Conservation (phyloP, 1,284 basidiomycete genomes). For the Schizophyllum amplum region DNA sequence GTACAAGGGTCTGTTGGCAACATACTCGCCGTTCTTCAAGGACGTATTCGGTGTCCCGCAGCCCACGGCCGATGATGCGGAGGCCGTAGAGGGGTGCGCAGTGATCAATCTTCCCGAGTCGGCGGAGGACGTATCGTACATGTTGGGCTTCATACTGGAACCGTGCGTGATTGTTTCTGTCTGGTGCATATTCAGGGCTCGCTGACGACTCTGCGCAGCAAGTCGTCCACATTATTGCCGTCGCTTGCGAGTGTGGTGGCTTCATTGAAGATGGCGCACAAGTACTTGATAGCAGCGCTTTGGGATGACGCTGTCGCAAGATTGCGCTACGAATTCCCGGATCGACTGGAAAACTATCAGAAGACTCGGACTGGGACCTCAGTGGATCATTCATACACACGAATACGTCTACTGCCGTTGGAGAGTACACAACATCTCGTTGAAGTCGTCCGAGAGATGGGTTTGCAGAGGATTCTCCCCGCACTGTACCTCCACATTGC, state of each 20-base stretch:
- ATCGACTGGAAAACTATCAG: background rate
- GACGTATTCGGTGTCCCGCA: conserved; percentile 11
- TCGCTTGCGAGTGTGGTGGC: background rate
- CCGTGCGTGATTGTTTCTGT: background rate
- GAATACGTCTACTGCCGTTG: background rate
- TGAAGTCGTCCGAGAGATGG: background rate
- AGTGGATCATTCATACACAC: background rate
- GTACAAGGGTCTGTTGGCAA: conserved; percentile 11
- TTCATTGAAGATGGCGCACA: conserved; percentile 1
- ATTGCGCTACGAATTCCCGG: background rate
- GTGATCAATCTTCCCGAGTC: conserved; percentile 10
- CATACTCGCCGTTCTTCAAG: conserved; percentile 11
- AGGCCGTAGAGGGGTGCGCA: conserved; percentile 13
- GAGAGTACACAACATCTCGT: background rate
- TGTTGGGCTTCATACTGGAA: conserved; percentile 5
- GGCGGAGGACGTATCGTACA: conserved; percentile 7
- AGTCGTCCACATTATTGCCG: background rate
- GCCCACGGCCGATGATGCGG: conserved; percentile 2
- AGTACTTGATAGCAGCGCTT: conserved; percentile 3
- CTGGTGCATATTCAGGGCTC: background rate
- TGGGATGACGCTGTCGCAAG: conserved; percentile 2
- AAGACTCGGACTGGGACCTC: background rate
- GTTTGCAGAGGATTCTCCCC: background rate
- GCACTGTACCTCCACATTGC: background rate
- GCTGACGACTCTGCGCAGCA: background rate